A percentile compares a stretch with the other conserved stretches of the same genome.
These are phyloP conservation scores for Cordyceps fumosorosea DNA, from an alignment of 2,329 filamentous ascomycete species.

Conservation along the genomic window DNA sequence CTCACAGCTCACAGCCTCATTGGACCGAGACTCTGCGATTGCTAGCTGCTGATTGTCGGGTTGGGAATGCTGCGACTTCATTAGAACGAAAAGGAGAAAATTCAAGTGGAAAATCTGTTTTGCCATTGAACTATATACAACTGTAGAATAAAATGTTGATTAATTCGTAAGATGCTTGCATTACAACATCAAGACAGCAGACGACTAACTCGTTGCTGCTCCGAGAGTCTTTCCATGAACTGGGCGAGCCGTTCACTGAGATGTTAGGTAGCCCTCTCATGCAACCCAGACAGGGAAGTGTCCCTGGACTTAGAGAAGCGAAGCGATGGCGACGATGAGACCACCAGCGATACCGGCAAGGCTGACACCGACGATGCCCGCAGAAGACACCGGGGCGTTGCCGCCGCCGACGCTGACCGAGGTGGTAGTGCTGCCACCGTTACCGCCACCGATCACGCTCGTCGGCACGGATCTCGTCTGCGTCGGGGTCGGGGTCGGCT, in stretches of 20 bases:
- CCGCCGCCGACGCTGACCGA: neutral
- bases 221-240: too few relatives aligned
- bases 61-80: neutral
- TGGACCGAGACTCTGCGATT: too few relatives aligned
- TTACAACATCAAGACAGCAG: neutral
- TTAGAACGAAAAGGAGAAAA: neutral
- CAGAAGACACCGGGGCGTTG: neutral
- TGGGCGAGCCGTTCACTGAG: too few relatives aligned
- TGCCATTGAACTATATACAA: neutral
- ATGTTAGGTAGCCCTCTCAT: too few relatives aligned
- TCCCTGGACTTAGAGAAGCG: neutral
- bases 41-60: too few relatives aligned
- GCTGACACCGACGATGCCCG: neutral
- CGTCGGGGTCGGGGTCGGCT: neutral
- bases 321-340: conserved; percentile 3
- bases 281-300: too few relatives aligned
- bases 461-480: neutral
- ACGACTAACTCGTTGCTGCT: neutral
- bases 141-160: neutral
- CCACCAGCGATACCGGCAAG: conserved; percentile 1
- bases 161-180: neutral
- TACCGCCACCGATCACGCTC: neutral
- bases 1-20: too few relatives aligned
- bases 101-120: neutral
- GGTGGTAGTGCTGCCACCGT: neutral